phyloP scores from a whole-genome alignment of 2,329 filamentous ascomycete genomes.

The Beauveria brongniartii region DNA sequence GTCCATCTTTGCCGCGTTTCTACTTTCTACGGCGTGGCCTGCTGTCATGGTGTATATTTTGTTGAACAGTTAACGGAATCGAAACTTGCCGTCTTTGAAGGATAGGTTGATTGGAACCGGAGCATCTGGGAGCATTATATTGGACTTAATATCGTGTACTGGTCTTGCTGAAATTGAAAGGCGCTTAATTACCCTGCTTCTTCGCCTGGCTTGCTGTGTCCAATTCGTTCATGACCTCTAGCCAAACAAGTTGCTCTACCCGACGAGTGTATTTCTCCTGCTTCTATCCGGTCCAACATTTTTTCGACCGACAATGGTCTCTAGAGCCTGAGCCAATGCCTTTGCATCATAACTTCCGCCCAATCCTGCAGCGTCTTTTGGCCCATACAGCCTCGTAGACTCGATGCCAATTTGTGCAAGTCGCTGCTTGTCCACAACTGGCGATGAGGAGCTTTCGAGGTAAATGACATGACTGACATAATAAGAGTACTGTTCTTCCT shows the following conservation, averaged over 20 bases:
- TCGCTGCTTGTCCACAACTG: constrained; percentile 58
- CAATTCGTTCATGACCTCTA: too few species aligned
- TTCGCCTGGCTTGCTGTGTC: neutral
- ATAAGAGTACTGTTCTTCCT: constrained; percentile 42
- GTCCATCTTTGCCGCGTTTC: constrained; percentile 23
- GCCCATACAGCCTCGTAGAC: constrained; percentile 67
- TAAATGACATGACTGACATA: constrained; percentile 85
- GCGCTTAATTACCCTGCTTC: neutral
- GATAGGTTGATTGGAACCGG: neutral
- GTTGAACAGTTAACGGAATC: constrained; percentile 11
- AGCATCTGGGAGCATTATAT: neutral
- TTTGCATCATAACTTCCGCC: constrained; percentile 65
- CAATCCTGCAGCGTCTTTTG: constrained; percentile 35
- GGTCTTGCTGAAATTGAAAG: constrained; percentile 1
- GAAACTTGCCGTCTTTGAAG: neutral
- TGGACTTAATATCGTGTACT: neutral
- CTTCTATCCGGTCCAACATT: constrained; percentile 30
- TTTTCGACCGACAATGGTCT: constrained; percentile 62
- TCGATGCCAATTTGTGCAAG: constrained; percentile 65
- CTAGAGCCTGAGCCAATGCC: constrained; percentile 65
- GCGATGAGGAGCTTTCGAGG: constrained; percentile 62
- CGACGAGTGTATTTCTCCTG: constrained; percentile 37
- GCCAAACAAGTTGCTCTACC: constrained; percentile 14
- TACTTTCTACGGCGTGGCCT: constrained; percentile 29
- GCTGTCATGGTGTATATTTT: constrained; percentile 27